A percentile compares a stretch with the other conserved stretches of the same genome.
These are phyloP conservation scores for Exophiala viscosa DNA, from an alignment of 2,329 filamentous ascomycete genomes.

Conservation along the genomic window DNA sequence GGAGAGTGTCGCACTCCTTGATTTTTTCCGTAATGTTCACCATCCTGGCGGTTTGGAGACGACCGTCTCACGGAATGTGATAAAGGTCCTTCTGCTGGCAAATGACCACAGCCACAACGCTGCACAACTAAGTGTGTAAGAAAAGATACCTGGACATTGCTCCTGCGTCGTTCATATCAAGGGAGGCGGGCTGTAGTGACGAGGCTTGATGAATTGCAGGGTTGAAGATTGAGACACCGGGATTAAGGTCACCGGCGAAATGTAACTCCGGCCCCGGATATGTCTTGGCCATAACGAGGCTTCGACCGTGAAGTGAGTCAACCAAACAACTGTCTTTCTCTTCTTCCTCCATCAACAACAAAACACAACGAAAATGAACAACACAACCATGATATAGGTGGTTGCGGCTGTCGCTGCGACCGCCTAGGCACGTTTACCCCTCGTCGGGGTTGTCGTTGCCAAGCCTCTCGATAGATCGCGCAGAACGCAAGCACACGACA, in stretches of 20 bases:
- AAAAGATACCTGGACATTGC: neutral
- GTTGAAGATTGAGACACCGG: conserved; percentile 3
- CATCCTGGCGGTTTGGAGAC: conserved; percentile 56
- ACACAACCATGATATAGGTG: conserved; percentile 13
- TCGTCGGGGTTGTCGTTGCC: conserved; percentile 13
- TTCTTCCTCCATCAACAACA: conserved; percentile 9
- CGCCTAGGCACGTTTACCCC: conserved; percentile 17
- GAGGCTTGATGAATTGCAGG: neutral
- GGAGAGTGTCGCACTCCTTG: conserved; percentile 71
- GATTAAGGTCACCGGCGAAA: conserved; percentile 2
- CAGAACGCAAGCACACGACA: conserved; percentile 1
- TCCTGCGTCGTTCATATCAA: too few relatives aligned
- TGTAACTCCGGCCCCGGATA: conserved; percentile 14
- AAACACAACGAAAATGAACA: conserved; percentile 6
- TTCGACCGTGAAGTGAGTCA: conserved; percentile 9
- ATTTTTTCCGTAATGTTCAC: conserved; percentile 99
- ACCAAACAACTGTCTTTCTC: conserved; percentile 4
- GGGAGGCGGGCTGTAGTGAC: conserved; percentile 1
- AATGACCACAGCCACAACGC: neutral
- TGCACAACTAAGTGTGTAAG: neutral
- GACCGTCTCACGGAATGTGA: neutral
- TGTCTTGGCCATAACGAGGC: conserved; percentile 17
- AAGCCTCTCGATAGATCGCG: conserved; percentile 6
- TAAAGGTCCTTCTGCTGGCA: neutral
- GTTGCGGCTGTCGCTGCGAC: conserved; percentile 23